Base-by-base conservation (phyloP, 176 grass and related monocot species). In the Tillandsia fasciculata region DNA sequence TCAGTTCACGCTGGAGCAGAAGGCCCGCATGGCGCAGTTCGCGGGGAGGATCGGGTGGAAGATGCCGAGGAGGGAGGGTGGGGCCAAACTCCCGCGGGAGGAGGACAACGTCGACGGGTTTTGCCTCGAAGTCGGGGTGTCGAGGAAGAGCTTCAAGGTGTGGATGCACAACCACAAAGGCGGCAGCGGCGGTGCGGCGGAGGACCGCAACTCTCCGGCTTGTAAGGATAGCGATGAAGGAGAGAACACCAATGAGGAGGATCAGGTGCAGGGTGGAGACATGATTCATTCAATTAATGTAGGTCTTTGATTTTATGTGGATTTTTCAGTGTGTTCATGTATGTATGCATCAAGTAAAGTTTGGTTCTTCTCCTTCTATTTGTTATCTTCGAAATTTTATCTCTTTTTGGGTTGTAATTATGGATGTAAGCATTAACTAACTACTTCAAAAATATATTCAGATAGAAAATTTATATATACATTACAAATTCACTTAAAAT, bases 91-190 rank as follows among this genome's bases (percentile, higher is more conserved):
- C 0, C 79, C 76, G 49, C 51, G 58, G 14, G 29, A 42, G 53
- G 61, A 72, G 14, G 92, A 88, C 56, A 88, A 91, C 70, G 92
- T 96, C 49, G 74, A 77, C 13, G 76, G 75, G 57, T 96, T 96
- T 78, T 96, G 92, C 76, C 74, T 80, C 47, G 88, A 96, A 75
- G 88, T 96, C 78, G 92, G 85, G 28, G 88, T 96, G 22, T 64
- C 63, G 26, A 80, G 92, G 66, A 87, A 91, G 78, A 87, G 88
- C 1, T 96, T 96, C 78, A 96, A 96, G 88, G 85, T 91, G 12
- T 96, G 92, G 92, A 91, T 96, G 85, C 92, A 96, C 83, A 96
- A 96, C 72, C 92, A 96, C 80, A 96, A 96, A 85, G 83, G 42
- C 56, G 74, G 24, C 82, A 0, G 78, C 83, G 73, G 83, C 82